Base-by-base conservation (phyloP, 805 yeast genomes). In the Wickerhamomyces xylosicus region DNA sequence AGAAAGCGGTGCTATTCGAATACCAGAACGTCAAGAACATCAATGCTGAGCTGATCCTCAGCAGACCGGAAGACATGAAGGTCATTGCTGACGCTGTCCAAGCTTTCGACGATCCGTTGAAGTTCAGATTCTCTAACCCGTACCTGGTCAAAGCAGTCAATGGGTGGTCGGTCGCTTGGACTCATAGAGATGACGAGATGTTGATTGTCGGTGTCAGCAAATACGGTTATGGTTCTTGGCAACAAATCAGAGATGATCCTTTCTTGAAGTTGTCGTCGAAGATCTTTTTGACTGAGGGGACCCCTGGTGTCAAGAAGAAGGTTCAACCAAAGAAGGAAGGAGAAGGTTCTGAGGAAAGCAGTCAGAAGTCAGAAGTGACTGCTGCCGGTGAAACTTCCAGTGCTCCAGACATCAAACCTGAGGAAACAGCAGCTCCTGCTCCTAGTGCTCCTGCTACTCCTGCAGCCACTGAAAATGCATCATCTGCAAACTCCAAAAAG, bases 201-300 rank as follows among this genome's bases (percentile, higher is more conserved):
- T 67, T 92, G 39, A 59, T 92, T 44, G 74, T 84, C 28, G 99
- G 99, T 46, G 83, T 90, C 18, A 72, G 74, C 53, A 87, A 85
- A 61, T 89, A 89, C 60, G 99, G 99, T 0, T 89, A 86, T 58
- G 97, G 97, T 15, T 79, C 95, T 1, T 92, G 98, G 98, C 57
- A 72, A 3, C 89, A 84, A 53, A 89, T 92, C 35, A 71, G 98
- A 54, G 99, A 92, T 62, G 98, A 92, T 61, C 97, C 98, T 2
- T 71, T 85, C 38, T 68, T 92, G 42, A 89, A 87, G 10, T 66
- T 92, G 44, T 83, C 85, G 44, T 85, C 86, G 49, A 92, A 86
- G 64, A 63, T 92, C 47, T 92, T 77, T 52, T 67, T 92, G 49
- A 74, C 68, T 41, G 79, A 74, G 41, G 46, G 62, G 17, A 47